Percentiles rank a stretch among this genome's conserved stretches.
Evolutionary conservation across 176 grass and related monocot genomes (phyloP).

Genomic region (Puccinellia tenuiflora): DNA sequence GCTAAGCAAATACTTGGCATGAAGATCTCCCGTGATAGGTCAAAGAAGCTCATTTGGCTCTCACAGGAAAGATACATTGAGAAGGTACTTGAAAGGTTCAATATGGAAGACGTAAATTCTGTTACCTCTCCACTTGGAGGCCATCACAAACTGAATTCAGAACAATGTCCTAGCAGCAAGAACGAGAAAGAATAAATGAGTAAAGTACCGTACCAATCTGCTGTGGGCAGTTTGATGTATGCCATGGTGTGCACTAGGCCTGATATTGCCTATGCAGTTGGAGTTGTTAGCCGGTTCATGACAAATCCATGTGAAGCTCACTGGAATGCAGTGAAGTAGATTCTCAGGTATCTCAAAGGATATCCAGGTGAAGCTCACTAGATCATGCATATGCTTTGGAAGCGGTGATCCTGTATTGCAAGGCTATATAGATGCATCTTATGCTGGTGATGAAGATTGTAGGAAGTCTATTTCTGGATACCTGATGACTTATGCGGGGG

Average conservation of each 20-base stretch:
- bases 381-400: neutral
- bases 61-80: neutral
- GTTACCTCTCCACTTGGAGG: neutral
- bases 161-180: neutral
- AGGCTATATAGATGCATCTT: neutral
- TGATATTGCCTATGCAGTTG: no score
- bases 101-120: neutral
- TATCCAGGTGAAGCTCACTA: no score
- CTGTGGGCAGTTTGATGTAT: neutral
- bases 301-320: neutral
- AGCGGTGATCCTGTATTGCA: neutral
- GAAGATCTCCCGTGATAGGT: no score
- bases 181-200: neutral
- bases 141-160: no score
- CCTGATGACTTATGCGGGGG: no score
- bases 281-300: neutral
- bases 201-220: neutral
- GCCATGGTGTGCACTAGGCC: no score
- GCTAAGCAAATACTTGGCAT: no score
- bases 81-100: neutral
- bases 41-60: neutral
- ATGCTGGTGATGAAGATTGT: neutral
- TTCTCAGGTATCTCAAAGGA: neutral
- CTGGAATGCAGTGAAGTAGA: neutral
- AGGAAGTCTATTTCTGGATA: neutral